Conservation (phyloP, 108 stramenopile species). For the Pseudonitzschia multistriata region DNA sequence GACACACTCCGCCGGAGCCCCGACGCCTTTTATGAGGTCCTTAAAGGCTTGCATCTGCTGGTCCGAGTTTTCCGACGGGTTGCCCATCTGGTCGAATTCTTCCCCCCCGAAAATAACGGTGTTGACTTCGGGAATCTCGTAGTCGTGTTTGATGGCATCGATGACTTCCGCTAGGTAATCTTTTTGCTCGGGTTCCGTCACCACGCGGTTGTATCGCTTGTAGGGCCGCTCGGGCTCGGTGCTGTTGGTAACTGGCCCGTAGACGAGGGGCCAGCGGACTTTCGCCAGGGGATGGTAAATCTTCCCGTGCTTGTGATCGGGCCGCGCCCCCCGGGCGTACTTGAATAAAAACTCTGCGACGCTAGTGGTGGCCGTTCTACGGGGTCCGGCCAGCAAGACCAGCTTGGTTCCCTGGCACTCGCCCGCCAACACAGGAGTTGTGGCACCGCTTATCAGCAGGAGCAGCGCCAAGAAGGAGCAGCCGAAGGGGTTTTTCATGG, state of each 20-base stretch:
- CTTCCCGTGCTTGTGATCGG: not conserved
- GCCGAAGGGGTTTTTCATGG: too few species aligned
- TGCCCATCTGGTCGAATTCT: slow-evolving; percentile 30
- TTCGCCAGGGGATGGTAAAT: slow-evolving; percentile 4
- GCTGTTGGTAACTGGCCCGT: not conserved
- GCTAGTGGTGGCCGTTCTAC: slow-evolving; percentile 25
- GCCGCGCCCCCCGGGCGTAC: slow-evolving; percentile 6
- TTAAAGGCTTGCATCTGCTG: slow-evolving; percentile 18
- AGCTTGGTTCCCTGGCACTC: not conserved
- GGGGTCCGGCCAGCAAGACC: slow-evolving; percentile 31
- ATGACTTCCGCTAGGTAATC: slow-evolving; percentile 20
- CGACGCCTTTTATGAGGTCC: slow-evolving; percentile 14
- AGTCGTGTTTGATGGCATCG: slow-evolving; percentile 20
- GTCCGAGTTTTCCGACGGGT: not conserved
- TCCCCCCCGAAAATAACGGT: slow-evolving; percentile 26
- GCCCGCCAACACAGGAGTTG: too few species aligned
- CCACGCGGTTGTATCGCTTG: slow-evolving; percentile 21
- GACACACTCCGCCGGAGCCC: slow-evolving; percentile 11
- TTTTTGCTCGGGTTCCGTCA: slow-evolving; percentile 2
- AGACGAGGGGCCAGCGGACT: slow-evolving; percentile 14
- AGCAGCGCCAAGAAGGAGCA: too few species aligned
- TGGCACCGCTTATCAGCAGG: too few species aligned
- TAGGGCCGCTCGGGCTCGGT: slow-evolving; percentile 11
- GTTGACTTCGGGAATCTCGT: slow-evolving; percentile 6
- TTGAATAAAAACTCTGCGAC: slow-evolving; percentile 35